Conservation (phyloP, 2,329 filamentous ascomycete species). For the Phoma sp. region DNA sequence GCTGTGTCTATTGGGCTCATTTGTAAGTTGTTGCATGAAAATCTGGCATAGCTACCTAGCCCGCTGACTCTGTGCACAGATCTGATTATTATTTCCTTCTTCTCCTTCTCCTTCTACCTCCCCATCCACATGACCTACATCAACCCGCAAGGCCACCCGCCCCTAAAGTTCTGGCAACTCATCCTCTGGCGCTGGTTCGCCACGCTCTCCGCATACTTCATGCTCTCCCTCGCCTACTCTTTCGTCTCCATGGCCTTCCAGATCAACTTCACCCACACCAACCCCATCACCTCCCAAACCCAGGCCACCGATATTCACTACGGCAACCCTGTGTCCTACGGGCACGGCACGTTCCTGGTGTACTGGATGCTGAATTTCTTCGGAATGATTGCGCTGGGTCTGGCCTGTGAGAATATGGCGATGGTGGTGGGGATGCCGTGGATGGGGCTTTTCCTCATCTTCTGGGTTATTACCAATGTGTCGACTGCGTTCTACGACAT, state of each 20-base stretch:
- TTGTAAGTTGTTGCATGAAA: conserved; percentile 38
- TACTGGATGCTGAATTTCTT: conserved; percentile 70
- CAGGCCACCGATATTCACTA: conserved; percentile 44
- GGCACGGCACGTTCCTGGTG: conserved; percentile 63
- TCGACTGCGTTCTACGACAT: conserved; percentile 65
- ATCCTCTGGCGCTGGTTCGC: conserved; percentile 64
- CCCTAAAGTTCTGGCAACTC: conserved; percentile 64
- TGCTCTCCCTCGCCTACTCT: conserved; percentile 68
- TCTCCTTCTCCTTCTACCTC: conserved; percentile 69
- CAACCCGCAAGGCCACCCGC: conserved; percentile 60
- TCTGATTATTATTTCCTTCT: conserved; percentile 71
- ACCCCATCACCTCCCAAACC: conserved; percentile 54
- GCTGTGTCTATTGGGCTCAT: conserved; percentile 68
- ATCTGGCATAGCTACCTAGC: no score
- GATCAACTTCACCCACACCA: conserved; percentile 60
- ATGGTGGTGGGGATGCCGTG: conserved; percentile 68
- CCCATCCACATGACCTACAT: conserved; percentile 68
- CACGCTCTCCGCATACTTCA: conserved; percentile 64
- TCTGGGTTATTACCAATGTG: conserved; percentile 72
- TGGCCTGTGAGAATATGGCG: conserved; percentile 69
- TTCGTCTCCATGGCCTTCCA: conserved; percentile 68
- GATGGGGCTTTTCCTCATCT: conserved; percentile 68
- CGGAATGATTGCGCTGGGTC: conserved; percentile 67
- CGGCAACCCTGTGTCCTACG: conserved; percentile 61
- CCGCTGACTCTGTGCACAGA: conserved; percentile 34